phyloP scores from a whole-genome alignment of 1,284 basidiomycete genomes.

The Pholiota adiposa region DNA sequence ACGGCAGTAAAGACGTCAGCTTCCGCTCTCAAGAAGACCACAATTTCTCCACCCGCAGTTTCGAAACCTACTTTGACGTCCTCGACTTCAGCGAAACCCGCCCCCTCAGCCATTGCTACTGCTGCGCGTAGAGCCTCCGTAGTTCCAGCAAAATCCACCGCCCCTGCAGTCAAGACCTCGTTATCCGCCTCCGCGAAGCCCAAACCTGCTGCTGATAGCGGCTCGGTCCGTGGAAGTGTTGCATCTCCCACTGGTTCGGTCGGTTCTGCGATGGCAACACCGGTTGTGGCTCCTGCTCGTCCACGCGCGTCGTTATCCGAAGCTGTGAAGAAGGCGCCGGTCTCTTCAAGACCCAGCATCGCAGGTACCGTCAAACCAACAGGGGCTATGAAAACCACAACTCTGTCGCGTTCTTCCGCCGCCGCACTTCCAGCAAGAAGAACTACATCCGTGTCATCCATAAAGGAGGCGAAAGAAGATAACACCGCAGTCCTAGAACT shows the following conservation, averaged over 20 bases:
- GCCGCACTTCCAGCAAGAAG: slow-evolving; percentile 38
- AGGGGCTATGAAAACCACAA: slow-evolving; percentile 26
- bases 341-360: slow-evolving; percentile 43
- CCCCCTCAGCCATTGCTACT: slow-evolving; percentile 37
- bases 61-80: slow-evolving; percentile 46
- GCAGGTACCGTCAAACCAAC: slow-evolving; percentile 33
- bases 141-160: slow-evolving; percentile 43
- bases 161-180: slow-evolving; percentile 37
- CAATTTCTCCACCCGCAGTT: slow-evolving; percentile 40
- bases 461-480: slow-evolving; percentile 66
- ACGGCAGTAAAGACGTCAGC: slow-evolving; percentile 34
- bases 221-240: slow-evolving; percentile 48
- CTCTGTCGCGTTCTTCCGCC: slow-evolving; percentile 34
- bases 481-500: slow-evolving; percentile 58
- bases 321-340: slow-evolving; percentile 49
- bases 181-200: slow-evolving; percentile 42
- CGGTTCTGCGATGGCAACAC: slow-evolving; percentile 37
- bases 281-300: slow-evolving; percentile 33
- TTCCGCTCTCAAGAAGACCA: slow-evolving; percentile 52
- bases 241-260: slow-evolving; percentile 55
- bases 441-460: slow-evolving; percentile 67
- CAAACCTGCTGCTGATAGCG: slow-evolving; percentile 37
- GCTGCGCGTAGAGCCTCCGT: slow-evolving; percentile 55
- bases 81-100: slow-evolving; percentile 23
- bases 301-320: slow-evolving; percentile 63